These are phyloP conservation scores for Epichloe typhina DNA, from an alignment of 2,329 filamentous ascomycete genomes.

Conservation along the genomic window DNA sequence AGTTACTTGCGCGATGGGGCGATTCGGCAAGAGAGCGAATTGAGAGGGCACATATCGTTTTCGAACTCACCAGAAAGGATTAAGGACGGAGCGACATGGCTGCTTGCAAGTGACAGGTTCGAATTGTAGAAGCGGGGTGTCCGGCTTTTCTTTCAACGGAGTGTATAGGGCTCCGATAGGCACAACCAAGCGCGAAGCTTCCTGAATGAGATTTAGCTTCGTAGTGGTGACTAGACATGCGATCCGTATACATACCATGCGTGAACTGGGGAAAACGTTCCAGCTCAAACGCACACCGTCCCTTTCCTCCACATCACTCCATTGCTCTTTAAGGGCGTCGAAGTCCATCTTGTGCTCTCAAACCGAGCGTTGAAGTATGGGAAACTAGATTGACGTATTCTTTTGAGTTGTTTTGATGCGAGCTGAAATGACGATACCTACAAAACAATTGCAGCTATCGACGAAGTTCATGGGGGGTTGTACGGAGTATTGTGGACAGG, in stretches of 20 bases:
- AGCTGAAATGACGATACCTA: neutral
- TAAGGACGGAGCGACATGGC: conserved; percentile 89
- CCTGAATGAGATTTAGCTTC: conserved; percentile 33
- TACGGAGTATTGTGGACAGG: neutral
- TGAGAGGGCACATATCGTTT: neutral
- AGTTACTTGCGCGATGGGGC: neutral
- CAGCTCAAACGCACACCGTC: conserved; percentile 94
- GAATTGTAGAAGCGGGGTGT: conserved; percentile 82
- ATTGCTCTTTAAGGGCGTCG: conserved; percentile 87
- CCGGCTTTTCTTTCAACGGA: conserved; percentile 84
- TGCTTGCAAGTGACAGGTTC: conserved; percentile 95
- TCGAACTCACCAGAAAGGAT: conserved; percentile 74
- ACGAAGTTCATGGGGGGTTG: neutral
- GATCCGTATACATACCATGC: conserved; percentile 56
- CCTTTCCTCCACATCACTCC: conserved; percentile 90
- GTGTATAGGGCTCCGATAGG: conserved; percentile 95
- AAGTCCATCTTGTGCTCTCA: conserved; percentile 56
- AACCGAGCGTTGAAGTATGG: neutral
- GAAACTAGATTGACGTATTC: neutral
- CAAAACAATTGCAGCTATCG: neutral
- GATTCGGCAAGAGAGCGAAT: neutral
- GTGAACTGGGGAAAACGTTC: conserved; percentile 97
- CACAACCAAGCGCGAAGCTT: conserved; percentile 87
- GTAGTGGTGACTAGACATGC: neutral
- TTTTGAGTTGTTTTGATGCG: neutral